phyloP scores from a whole-genome alignment of 1,284 basidiomycete genomes.

The Phylloporus gajari region DNA sequence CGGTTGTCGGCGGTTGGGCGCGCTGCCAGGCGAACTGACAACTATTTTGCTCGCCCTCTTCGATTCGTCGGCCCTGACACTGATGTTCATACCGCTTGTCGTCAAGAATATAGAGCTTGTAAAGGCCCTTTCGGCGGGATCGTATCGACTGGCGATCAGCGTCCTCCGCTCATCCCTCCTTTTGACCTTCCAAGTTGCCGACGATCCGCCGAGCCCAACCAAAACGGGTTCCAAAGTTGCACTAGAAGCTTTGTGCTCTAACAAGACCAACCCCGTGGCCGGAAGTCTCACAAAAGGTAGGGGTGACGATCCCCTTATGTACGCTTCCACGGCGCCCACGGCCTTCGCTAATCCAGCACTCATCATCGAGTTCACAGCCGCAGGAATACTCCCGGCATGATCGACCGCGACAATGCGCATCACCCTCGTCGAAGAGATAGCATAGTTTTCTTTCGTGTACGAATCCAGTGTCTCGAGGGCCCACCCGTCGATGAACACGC shows the following conservation, averaged over 20 bases:
- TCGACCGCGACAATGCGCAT: slow-evolving; percentile 91
- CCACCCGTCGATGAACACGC: slow-evolving; percentile 94
- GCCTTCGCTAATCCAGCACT: slow-evolving; percentile 80
- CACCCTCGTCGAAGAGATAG: slow-evolving; percentile 93
- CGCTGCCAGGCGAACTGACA: slow-evolving; percentile 6
- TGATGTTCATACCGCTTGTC: slow-evolving; percentile 12
- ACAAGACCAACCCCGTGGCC: slow-evolving; percentile 64
- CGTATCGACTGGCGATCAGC: slow-evolving; percentile 62
- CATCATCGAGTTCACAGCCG: slow-evolving; percentile 88
- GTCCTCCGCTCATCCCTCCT: slow-evolving; percentile 66
- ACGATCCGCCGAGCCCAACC: slow-evolving; percentile 14
- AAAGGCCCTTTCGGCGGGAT: slow-evolving; percentile 60
- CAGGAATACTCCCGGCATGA: slow-evolving; percentile 88
- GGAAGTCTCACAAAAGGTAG: slow-evolving; percentile 77
- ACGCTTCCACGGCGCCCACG: slow-evolving; percentile 76
- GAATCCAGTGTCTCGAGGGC: slow-evolving; percentile 97
- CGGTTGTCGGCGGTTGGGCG: slow-evolving; percentile 23
- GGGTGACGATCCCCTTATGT: slow-evolving; percentile 70
- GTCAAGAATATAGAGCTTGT: slow-evolving; percentile 58
- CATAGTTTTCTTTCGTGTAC: slow-evolving; percentile 93
- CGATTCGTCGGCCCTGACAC: slow-evolving; percentile 33
- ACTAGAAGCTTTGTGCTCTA: slow-evolving; percentile 52
- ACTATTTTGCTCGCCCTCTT: slow-evolving; percentile 17
- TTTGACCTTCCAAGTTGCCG: slow-evolving; percentile 64
- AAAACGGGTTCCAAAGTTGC: slow-evolving; percentile 17